Evolutionary conservation across 2,329 filamentous ascomycete species (phyloP), one percentile per base, ranked within the genome.

Genomic region (Elsinoe arachidis): DNA sequence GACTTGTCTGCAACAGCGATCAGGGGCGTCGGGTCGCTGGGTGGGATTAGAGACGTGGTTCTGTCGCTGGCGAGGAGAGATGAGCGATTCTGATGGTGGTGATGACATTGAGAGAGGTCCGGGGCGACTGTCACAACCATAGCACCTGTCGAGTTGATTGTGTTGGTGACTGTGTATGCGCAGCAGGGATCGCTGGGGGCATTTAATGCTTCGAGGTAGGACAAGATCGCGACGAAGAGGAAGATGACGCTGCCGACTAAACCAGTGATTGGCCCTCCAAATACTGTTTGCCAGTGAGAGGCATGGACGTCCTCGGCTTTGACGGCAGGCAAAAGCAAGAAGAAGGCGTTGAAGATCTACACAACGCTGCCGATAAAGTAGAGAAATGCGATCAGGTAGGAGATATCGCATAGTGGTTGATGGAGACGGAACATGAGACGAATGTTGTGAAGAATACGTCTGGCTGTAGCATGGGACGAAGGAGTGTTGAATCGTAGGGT

Each of bases 321-420:
- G 12, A 53, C 21, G n/a, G 23, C 11, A 5, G 49, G 49, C 35
- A 53, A 23, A 11, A 53, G 33, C 2, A 39, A 15, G 34, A 53
- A 53, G 49, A 53, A 53, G 7, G 15, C 49, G 34, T 53, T 53
- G 34, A 53, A 17, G 19, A 53, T 19, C 49, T 53, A 53, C 11
- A 53, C 33, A 38, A 53, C 35, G 33, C 26, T 35, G n/a, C 49
- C 49, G 11, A 53, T 38, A 10, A 35, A 17, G 5, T 37, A 23
- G 49, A 53, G 33, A 12, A 53, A 23, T 19, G 49, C 49, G 2
- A 53, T 23, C 4, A 53, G 35, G 49, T 53, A 53, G 19, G 49
- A 53, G 33, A 53, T n/a, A 15, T 53, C 49, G 30, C 39, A 53
- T 3, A 53, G 17, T 26, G 49, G 49, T n/a, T 53, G 49, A 39